Percentiles rank a stretch among this genome's conserved stretches.
Conservation (phyloP, 2,329 filamentous ascomycete genomes). For the Aspergillus terreus region DNA sequence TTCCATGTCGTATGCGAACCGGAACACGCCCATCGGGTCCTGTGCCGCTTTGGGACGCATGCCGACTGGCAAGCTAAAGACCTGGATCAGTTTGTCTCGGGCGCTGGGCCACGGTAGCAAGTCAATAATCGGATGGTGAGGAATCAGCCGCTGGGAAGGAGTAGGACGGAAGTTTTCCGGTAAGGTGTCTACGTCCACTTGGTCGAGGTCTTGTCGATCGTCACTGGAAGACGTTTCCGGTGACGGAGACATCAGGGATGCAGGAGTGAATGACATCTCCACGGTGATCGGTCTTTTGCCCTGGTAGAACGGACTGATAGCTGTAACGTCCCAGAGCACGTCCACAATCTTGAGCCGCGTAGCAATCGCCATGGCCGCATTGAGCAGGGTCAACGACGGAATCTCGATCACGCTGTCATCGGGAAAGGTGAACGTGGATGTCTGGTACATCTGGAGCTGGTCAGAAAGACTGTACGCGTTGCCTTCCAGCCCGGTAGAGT, state of each 20-base stretch:
- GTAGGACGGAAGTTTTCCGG: slow-evolving; percentile 52
- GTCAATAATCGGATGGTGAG: slow-evolving; percentile 58
- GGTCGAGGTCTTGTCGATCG: background rate
- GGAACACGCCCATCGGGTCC: slow-evolving; percentile 47
- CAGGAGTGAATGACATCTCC: background rate
- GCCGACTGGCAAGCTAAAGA: slow-evolving; percentile 49
- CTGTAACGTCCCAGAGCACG: slow-evolving; percentile 46
- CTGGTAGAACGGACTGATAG: slow-evolving; percentile 46
- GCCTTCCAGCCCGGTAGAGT: background rate
- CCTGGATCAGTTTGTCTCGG: slow-evolving; percentile 51
- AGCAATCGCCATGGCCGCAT: slow-evolving; percentile 48
- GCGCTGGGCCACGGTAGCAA: slow-evolving; percentile 56
- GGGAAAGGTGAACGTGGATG: slow-evolving; percentile 29
- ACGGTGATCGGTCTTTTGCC: slow-evolving; percentile 6
- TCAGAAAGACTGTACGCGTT: background rate
- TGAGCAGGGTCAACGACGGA: slow-evolving; percentile 47
- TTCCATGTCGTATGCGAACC: slow-evolving; percentile 57
- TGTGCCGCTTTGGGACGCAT: slow-evolving; percentile 47
- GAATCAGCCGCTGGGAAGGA: slow-evolving; percentile 45
- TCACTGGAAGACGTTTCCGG: slow-evolving; percentile 18
- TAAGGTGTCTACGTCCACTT: slow-evolving; percentile 30
- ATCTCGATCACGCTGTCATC: slow-evolving; percentile 51
- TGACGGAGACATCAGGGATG: slow-evolving; percentile 7
- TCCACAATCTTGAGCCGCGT: slow-evolving; percentile 42
- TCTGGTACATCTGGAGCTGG: slow-evolving; percentile 7